Evolutionary conservation across 2,329 filamentous ascomycete genomes (phyloP).

Genomic region (Penicillium freii): DNA sequence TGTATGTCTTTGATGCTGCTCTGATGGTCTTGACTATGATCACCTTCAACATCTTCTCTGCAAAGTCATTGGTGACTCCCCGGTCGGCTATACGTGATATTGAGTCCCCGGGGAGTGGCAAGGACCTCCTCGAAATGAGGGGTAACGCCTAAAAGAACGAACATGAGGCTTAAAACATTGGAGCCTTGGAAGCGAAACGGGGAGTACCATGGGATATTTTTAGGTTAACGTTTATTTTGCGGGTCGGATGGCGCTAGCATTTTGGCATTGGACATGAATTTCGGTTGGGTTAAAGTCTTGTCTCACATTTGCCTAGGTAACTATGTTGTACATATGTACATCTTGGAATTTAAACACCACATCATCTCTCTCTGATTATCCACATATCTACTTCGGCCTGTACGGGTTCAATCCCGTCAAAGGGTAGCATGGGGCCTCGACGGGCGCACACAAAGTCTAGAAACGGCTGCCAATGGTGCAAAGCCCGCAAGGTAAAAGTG

Average conservation of each 20-base stretch:
- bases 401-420: neutral
- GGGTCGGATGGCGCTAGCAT: neutral
- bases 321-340: too few species aligned
- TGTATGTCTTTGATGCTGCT: conserved; percentile 31
- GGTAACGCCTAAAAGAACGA: neutral
- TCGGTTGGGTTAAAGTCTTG: neutral
- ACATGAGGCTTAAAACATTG: neutral
- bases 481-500: conserved; percentile 11
- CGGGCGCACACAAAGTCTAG: conserved; percentile 10
- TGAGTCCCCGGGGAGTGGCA: neutral
- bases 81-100: too few species aligned
- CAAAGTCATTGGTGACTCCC: neutral
- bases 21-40: conserved; percentile 22
- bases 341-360: too few species aligned
- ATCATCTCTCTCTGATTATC: neutral
- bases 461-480: conserved; percentile 9
- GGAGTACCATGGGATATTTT: neutral
- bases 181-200: neutral
- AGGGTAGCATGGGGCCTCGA: neutral
- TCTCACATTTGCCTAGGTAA: neutral
- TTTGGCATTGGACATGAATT: neutral
- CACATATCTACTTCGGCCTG: neutral
- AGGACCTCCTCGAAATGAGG: neutral
- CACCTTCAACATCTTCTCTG: neutral
- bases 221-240: neutral